phyloP scores from a whole-genome alignment of 768 basidiomycete genomes.

The Termitomyces heimii region DNA sequence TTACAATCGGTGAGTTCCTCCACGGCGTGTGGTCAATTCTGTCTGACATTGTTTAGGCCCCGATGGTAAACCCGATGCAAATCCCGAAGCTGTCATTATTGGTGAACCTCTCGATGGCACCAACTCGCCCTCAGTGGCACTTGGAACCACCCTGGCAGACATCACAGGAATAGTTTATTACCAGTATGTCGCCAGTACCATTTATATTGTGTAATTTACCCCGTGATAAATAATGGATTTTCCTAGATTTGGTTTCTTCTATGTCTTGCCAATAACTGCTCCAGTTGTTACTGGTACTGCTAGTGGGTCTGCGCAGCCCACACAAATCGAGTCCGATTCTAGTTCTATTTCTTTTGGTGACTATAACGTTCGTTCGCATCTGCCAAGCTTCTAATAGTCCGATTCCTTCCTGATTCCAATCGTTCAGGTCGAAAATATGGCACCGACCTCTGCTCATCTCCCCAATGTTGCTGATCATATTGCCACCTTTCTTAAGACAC shows the following conservation, averaged over 20 bases:
- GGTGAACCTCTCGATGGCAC: conserved; percentile 49
- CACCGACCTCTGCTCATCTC: conserved; percentile 42
- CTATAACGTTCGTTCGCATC: conserved; percentile 43
- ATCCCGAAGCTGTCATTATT: conserved; percentile 52
- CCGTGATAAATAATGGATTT: background rate
- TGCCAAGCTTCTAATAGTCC: background rate
- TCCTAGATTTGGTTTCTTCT: conserved; percentile 45
- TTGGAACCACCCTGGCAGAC: conserved; percentile 41
- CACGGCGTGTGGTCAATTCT: background rate
- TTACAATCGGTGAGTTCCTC: conserved; percentile 34
- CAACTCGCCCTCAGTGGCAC: conserved; percentile 38
- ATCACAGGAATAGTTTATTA: conserved; percentile 53
- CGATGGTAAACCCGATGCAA: conserved; percentile 46
- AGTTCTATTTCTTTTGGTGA: conserved; percentile 48
- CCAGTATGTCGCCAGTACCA: conserved; percentile 28
- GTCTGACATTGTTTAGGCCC: conserved; percentile 26
- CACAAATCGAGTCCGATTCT: conserved; percentile 28
- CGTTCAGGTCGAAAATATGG: conserved; percentile 49
- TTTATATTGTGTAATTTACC: background rate
- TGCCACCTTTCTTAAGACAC: conserved; percentile 37
- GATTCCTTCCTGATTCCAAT: background rate
- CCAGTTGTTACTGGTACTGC: conserved; percentile 38
- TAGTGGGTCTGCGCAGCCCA: conserved; percentile 26
- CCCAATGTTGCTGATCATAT: conserved; percentile 49
- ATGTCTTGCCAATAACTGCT: conserved; percentile 51